Percentiles rank a stretch among this genome's conserved stretches.
Evolutionary conservation across 371 early-diverging fungal genomes (phyloP).

Genomic region (Synchytrium microbalum): DNA sequence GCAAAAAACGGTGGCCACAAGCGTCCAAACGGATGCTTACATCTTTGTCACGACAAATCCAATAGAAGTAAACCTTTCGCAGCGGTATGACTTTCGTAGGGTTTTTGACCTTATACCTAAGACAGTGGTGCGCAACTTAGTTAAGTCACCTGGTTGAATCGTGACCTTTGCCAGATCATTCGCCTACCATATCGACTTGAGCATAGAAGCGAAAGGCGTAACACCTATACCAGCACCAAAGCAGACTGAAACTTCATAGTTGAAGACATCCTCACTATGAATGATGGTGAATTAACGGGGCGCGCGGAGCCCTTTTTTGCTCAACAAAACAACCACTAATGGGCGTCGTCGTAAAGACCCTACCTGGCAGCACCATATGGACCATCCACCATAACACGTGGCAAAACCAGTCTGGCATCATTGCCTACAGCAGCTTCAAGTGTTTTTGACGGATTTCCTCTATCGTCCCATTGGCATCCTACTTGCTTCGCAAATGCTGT

Average conservation of each 20-base stretch:
- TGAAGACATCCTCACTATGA: constrained; percentile 80
- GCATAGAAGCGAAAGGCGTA: constrained; percentile 48
- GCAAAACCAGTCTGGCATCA: too few species aligned
- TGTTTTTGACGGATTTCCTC: constrained; percentile 27
- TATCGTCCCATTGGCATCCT: constrained; percentile 48
- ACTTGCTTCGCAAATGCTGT: constrained; percentile 53
- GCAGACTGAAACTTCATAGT: constrained; percentile 68
- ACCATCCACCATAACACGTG: constrained; percentile 73
- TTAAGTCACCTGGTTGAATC: constrained; percentile 36
- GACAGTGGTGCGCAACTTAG: too few species aligned
- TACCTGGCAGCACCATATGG: constrained; percentile 80
- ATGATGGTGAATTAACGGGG: too few species aligned
- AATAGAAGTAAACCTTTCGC: constrained; percentile 78
- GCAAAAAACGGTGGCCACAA: too few species aligned
- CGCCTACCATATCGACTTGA: constrained; percentile 48
- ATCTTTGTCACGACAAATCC: constrained; percentile 75
- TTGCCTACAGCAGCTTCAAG: too few species aligned
- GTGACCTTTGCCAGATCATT: too few species aligned
- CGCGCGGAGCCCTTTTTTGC: too few species aligned
- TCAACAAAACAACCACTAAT: too few species aligned
- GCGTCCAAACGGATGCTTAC: too few species aligned
- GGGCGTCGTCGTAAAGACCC: too few species aligned
- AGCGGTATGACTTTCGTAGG: too few species aligned
- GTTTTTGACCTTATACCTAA: too few species aligned
- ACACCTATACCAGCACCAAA: constrained; percentile 49